phyloP scores from a whole-genome alignment of 2,329 filamentous ascomycete species.

The Ophiobolus disseminans region DNA sequence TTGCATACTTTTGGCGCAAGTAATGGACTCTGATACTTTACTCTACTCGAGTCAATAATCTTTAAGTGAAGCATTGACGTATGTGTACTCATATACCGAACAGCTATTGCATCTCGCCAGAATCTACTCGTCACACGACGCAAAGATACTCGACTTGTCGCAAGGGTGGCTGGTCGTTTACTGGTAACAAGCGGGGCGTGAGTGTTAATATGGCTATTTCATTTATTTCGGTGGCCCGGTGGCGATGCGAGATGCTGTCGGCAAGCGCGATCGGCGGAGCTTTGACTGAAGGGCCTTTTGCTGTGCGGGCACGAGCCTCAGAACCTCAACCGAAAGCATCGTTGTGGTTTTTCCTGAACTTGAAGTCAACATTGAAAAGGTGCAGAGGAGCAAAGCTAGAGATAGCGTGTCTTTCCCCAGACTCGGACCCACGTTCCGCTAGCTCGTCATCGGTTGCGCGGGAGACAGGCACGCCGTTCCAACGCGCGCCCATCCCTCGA shows the following conservation, averaged over 20 bases:
- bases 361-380: too few relatives aligned
- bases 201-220: constrained; percentile 12
- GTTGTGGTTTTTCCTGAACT: too few relatives aligned
- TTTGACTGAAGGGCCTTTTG: constrained; percentile 1
- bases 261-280: not conserved
- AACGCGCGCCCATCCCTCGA: not conserved
- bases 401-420: not conserved
- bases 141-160: not conserved
- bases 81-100: not conserved
- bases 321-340: not conserved
- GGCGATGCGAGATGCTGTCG: not conserved
- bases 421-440: not conserved
- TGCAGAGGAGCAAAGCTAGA: not conserved
- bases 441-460: not conserved
- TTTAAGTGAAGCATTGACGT: not conserved
- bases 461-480: constrained; percentile 3
- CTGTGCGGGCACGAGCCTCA: not conserved
- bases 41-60: too few relatives aligned
- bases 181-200: not conserved
- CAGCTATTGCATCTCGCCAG: not conserved
- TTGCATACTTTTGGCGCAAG: not conserved
- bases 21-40: not conserved
- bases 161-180: constrained; percentile 1
- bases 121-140: constrained; percentile 4
- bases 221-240: constrained; percentile 7